Evolutionary conservation across 2,329 filamentous ascomycete species (phyloP).

Genomic region (Sporothrix variecibatus): DNA sequence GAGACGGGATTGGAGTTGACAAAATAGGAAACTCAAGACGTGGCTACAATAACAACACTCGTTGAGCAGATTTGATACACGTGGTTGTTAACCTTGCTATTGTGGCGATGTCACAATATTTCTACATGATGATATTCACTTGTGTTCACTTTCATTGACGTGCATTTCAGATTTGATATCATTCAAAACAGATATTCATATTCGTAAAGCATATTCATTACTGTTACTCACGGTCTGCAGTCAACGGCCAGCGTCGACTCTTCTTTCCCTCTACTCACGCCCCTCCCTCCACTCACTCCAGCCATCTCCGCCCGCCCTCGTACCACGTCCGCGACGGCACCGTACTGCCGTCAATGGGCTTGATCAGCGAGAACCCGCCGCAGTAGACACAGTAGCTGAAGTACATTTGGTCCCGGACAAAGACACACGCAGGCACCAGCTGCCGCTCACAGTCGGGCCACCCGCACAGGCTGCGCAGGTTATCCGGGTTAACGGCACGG

Average conservation of each 20-base stretch:
- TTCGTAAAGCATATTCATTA: background rate
- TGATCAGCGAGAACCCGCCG: constrained; percentile 19
- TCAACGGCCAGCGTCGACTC: background rate
- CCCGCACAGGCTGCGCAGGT: constrained; percentile 15
- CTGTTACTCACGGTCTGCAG: background rate
- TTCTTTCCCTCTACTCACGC: background rate
- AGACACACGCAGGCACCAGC: background rate
- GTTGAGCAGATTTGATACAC: background rate
- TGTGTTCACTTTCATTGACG: background rate
- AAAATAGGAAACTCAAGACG: background rate
- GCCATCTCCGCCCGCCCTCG: background rate
- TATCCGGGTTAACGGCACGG: background rate
- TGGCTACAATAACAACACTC: background rate
- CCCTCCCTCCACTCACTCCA: background rate
- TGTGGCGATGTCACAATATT: background rate
- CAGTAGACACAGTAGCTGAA: constrained; percentile 22
- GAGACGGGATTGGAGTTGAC: background rate
- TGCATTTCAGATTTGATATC: background rate
- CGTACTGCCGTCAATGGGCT: background rate
- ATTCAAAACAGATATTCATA: background rate
- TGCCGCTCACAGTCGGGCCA: constrained; percentile 29
- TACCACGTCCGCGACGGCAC: constrained; percentile 13
- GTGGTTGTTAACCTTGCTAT: background rate
- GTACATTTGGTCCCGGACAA: background rate
- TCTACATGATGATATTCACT: background rate